Percentiles rank a stretch among this genome's conserved stretches.
Evolutionary conservation across 306 rosid species (phyloP).

Genomic region (Cicer arietinum): DNA sequence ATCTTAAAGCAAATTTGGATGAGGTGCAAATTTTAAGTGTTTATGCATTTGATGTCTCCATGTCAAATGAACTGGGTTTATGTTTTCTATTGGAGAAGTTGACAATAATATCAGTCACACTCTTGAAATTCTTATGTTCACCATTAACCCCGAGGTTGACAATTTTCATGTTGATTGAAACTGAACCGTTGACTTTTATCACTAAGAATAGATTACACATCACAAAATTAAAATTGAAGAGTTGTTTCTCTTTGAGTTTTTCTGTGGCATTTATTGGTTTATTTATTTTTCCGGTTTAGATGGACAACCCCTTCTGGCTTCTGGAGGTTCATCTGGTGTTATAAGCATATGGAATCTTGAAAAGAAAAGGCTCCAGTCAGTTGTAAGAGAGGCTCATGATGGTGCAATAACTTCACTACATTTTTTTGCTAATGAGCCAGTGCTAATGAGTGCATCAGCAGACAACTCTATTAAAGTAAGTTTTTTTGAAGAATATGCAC

Average conservation of each 20-base stretch:
- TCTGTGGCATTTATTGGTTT: constrained; percentile 25
- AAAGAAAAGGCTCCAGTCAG: constrained; percentile 92
- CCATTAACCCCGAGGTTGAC: neutral
- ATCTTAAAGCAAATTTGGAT: constrained; percentile 5
- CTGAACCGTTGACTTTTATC: neutral
- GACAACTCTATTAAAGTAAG: constrained; percentile 95
- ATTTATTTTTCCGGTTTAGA: constrained; percentile 54
- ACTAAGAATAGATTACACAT: constrained; percentile 12
- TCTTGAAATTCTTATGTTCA: neutral
- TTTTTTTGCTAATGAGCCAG: constrained; percentile 92
- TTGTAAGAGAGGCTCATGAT: constrained; percentile 91
- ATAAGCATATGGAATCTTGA: constrained; percentile 97
- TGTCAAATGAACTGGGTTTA: neutral
- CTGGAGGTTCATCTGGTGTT: constrained; percentile 98
- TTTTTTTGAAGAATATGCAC: neutral
- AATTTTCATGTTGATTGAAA: neutral
- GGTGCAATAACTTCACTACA: constrained; percentile 74
- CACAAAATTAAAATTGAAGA: neutral
- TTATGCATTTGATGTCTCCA: neutral
- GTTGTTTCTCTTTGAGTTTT: neutral
- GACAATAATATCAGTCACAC: neutral
- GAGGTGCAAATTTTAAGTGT: neutral
- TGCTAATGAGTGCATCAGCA: constrained; percentile 87
- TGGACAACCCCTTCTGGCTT: constrained; percentile 95
- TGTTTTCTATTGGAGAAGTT: constrained; percentile 12